Evolutionary conservation across 495 filamentous ascomycete species (phyloP), one percentile per base, ranked within the genome.

Genomic region (Hypoxylon fragiforme): DNA sequence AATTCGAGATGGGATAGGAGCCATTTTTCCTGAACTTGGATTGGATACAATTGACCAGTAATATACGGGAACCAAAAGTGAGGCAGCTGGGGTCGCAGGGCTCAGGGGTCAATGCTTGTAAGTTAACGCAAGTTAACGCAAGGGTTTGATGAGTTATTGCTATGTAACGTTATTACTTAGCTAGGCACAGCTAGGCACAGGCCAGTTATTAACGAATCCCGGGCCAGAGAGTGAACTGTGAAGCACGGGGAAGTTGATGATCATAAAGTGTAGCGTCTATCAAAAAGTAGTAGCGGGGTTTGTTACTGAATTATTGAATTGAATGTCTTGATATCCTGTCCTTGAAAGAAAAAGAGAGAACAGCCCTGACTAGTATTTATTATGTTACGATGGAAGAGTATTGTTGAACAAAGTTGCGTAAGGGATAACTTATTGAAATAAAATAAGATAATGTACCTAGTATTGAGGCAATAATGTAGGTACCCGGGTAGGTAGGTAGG

Each of bases 81-180:
- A 61, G 37, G 47, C 51, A 52, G 28, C 46, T 43, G n/a, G 46
- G 58, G 47, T 35, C 47, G 52, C 58, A 52, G 45, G 46, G 47
- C 51, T 51, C 58, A 62, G 58, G 58, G 58, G 58, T 56, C 47
- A 31, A 52, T 28, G 24, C 24, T 28, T 28, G 31, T 36, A 32
- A 50, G 54, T n/a, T n/a, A n/a, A n/a, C n/a, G n/a, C n/a, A n/a
- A n/a, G n/a, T n/a, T n/a, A n/a, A n/a, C n/a, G n/a, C 54, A 57
- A 56, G 58, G 58, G 58, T 62, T 62, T 62, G 26, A 62, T 62
- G 58, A 56, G 24, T 9, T 28, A 28, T 28, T 28, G 24, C n/a
- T n/a, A n/a, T n/a, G n/a, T n/a, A n/a, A n/a, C n/a, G n/a, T n/a
- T n/a, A n/a, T n/a, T n/a, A n/a, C n/a, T n/a, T n/a, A n/a, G n/a